Evolutionary conservation across 2,329 filamentous ascomycete genomes (phyloP).

Genomic region (Venturia carpophila): DNA sequence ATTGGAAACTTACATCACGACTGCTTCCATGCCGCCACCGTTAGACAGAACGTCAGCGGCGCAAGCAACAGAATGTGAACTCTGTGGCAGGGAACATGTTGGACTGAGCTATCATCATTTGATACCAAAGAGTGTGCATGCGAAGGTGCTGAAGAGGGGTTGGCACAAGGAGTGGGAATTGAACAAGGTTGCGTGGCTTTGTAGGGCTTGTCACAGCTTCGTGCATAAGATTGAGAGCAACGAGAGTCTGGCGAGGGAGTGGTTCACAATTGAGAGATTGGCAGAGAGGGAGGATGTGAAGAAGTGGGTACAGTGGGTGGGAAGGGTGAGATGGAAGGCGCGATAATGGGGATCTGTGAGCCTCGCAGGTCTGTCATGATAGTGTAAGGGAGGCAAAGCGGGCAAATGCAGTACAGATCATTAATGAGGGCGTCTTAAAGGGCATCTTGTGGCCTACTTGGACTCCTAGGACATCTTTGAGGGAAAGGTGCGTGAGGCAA

Average conservation of each 20-base stretch:
- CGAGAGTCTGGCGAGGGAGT: constrained; percentile 67
- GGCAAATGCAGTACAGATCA: too few relatives aligned
- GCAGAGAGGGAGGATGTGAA: constrained; percentile 62
- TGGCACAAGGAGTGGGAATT: constrained; percentile 71
- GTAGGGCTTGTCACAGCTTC: constrained; percentile 73
- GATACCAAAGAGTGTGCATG: constrained; percentile 71
- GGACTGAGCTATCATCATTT: constrained; percentile 77
- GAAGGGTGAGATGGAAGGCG: constrained; percentile 65
- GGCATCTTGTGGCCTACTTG: too few relatives aligned
- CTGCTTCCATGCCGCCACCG: constrained; percentile 54
- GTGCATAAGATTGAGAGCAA: constrained; percentile 69
- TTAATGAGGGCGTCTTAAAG: too few relatives aligned
- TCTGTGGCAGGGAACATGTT: constrained; percentile 68
- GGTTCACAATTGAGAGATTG: constrained; percentile 65
- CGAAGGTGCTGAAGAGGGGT: constrained; percentile 64
- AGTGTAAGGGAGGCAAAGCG: too few relatives aligned
- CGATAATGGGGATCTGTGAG: constrained; percentile 28
- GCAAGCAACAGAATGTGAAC: constrained; percentile 56
- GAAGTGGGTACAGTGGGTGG: constrained; percentile 66
- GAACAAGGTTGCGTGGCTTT: constrained; percentile 70
- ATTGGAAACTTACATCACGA: constrained; percentile 54
- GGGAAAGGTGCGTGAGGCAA: too few relatives aligned
- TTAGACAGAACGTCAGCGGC: constrained; percentile 47
- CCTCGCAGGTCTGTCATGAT: not conserved
- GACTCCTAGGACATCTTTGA: too few relatives aligned